Evolutionary conservation across 2,329 filamentous ascomycete species (phyloP).

Genomic region (Fusarium tjaetaba): DNA sequence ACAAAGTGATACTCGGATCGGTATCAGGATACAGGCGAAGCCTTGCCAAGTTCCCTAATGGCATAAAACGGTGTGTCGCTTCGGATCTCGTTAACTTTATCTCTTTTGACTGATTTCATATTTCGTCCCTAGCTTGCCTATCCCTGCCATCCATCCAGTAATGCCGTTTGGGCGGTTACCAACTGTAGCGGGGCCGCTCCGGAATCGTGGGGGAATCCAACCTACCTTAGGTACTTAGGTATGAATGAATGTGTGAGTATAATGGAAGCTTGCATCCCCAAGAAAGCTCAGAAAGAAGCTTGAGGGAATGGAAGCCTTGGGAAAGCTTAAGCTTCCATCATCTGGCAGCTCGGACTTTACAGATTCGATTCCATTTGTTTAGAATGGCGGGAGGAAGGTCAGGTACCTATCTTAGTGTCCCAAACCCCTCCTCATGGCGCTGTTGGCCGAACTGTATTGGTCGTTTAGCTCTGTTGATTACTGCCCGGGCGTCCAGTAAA

Average conservation of each 20-base stretch:
- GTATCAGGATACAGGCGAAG: conserved; percentile 13
- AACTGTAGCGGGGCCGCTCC: not conserved
- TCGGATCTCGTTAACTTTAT: not conserved
- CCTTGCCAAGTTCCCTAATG: not conserved
- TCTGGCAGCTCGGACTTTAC: not conserved
- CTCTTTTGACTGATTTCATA: not conserved
- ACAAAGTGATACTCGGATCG: conserved; percentile 25
- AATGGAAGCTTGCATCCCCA: conserved; percentile 1
- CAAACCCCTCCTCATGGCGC: conserved; percentile 9
- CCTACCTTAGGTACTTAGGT: no score
- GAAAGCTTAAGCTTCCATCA: not conserved
- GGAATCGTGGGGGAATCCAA: not conserved
- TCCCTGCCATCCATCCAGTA: not conserved
- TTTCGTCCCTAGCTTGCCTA: not conserved
- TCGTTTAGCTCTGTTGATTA: not conserved
- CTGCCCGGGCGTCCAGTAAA: not conserved
- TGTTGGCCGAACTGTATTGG: conserved; percentile 12
- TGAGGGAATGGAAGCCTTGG: not conserved
- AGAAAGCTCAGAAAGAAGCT: not conserved
- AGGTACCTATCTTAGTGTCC: not conserved
- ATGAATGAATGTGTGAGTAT: not conserved
- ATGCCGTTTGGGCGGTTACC: not conserved
- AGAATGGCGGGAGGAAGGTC: not conserved
- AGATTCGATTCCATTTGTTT: not conserved
- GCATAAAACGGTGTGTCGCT: not conserved